A percentile compares a stretch with the other conserved stretches of the same genome.
These are phyloP conservation scores for Diaporthe ampelina DNA, from an alignment of 2,329 filamentous ascomycete species.

Conservation along the genomic window DNA sequence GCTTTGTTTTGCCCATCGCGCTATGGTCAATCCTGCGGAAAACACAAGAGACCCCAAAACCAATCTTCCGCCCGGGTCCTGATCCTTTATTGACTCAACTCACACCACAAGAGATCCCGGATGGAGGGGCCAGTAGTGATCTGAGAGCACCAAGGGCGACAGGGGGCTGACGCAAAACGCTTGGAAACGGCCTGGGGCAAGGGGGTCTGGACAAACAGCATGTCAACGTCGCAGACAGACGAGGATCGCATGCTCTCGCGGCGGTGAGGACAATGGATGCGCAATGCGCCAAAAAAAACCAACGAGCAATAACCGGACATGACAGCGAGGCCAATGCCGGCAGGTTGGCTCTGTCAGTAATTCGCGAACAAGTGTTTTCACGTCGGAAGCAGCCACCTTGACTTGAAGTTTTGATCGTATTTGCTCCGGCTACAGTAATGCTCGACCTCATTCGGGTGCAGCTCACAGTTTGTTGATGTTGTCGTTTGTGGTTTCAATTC, in stretches of 20 bases:
- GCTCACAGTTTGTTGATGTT: slow-evolving; percentile 32
- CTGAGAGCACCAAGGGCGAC: slow-evolving; percentile 12
- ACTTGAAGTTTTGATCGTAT: slow-evolving; percentile 34
- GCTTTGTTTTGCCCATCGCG: background rate
- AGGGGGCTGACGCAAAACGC: slow-evolving; percentile 25
- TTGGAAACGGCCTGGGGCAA: slow-evolving; percentile 6
- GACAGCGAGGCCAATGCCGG: no score
- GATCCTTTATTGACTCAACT: slow-evolving; percentile 4
- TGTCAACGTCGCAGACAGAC: slow-evolving; percentile 23
- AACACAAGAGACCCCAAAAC: background rate
- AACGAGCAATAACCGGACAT: background rate
- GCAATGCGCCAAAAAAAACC: slow-evolving; percentile 9
- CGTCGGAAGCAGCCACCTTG: background rate
- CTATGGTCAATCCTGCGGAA: background rate
- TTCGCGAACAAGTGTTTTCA: background rate
- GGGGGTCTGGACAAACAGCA: slow-evolving; percentile 19
- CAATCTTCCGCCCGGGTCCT: background rate
- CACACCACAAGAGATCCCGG: slow-evolving; percentile 19
- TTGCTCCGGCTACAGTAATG: slow-evolving; percentile 36
- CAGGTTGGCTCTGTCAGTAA: background rate
- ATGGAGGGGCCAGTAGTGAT: background rate
- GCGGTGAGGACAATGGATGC: slow-evolving; percentile 17
- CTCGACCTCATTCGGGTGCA: slow-evolving; percentile 19
- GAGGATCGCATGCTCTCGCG: slow-evolving; percentile 28
- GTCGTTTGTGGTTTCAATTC: slow-evolving; percentile 25